Base-by-base conservation (phyloP, 345 rosid genomes). In the Boechera divaricarpa region DNA sequence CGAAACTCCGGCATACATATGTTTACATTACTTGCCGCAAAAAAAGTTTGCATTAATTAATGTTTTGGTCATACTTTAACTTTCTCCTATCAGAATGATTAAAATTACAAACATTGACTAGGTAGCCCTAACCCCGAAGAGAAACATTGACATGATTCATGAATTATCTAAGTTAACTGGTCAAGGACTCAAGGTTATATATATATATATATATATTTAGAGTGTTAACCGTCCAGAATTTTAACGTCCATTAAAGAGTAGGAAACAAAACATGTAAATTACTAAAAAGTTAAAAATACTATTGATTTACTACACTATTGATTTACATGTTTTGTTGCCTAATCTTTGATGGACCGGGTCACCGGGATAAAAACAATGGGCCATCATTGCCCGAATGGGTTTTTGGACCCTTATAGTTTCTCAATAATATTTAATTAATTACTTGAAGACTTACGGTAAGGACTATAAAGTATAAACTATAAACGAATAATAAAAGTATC, bases 391-490 rank as follows among this genome's bases (percentile, higher is more conserved):
- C 32, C 33, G 7, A 53, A 52, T 16, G 8, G 41, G 10, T n/a
- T 38, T 41, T 51, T 16, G 54, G 75, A 59, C 57, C 69, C 69
- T 3, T 31, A 47, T 32, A n/a, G 26, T 45, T 45, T 64, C 3
- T 64, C 39, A 28, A 7, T 24, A 2, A 18, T 60, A 1, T 13
- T 31, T 3, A 57, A 1, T 57, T 0, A 29, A 32, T 7, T 15
- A 55, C 21, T 55, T 55, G 36, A 1, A 54, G 35, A 52, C 10
- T 49, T 16, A 49, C 54, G 28, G 26, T 44, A 12, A 10, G 47
- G 47, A n/a, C n/a, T 45, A 15, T 13, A 11, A 41, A 41, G 45
- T 41, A 41, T 13, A 48, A 48, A 16, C 53, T 42, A 42, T 13
- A 48, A 48, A 16, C 53, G 24, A 45, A 15, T 5, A 10, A 41